Conservation (phyloP, 2,329 filamentous ascomycete genomes). For the Fusarium transvaalense region DNA sequence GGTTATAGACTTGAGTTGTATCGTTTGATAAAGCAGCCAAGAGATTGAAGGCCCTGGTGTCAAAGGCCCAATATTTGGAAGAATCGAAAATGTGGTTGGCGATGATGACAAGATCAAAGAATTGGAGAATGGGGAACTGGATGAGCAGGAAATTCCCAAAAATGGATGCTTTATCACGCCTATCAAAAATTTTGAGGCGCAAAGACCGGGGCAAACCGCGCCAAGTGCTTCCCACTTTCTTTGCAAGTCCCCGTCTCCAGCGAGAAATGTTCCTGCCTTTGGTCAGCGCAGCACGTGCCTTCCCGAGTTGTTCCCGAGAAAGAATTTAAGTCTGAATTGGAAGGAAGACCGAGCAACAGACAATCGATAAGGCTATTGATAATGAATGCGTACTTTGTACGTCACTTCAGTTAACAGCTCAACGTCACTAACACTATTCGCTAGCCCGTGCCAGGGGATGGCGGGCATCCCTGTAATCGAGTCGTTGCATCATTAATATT, state of each 20-base stretch:
- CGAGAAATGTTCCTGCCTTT: conserved; percentile 5
- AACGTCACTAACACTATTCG: conserved; percentile 48
- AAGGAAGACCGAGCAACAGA: neutral
- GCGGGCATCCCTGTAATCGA: conserved; percentile 40
- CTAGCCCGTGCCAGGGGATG: conserved; percentile 20
- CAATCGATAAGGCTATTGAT: neutral
- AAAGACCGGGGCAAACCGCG: conserved; percentile 36
- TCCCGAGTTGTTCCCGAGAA: conserved; percentile 46
- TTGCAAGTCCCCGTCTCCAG: neutral
- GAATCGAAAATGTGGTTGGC: conserved; percentile 12
- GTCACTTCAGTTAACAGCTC: conserved; percentile 33
- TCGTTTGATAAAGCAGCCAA: conserved; percentile 6
- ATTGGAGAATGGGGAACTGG: conserved; percentile 37
- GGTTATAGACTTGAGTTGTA: neutral
- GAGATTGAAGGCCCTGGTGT: neutral
- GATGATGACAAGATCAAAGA: conserved; percentile 35
- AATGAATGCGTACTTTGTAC: conserved; percentile 23
- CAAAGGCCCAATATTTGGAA: neutral
- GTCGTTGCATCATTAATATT: conserved; percentile 40
- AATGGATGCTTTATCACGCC: conserved; percentile 24
- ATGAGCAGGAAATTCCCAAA: conserved; percentile 33
- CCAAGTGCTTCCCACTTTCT: conserved; percentile 11
- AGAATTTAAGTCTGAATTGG: neutral
- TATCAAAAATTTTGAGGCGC: conserved; percentile 35
- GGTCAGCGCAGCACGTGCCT: conserved; percentile 36